A percentile compares a stretch with the other conserved stretches of the same genome.
Conservation (phyloP, 2,329 filamentous ascomycete species). For the Fonsecaea erecta region DNA sequence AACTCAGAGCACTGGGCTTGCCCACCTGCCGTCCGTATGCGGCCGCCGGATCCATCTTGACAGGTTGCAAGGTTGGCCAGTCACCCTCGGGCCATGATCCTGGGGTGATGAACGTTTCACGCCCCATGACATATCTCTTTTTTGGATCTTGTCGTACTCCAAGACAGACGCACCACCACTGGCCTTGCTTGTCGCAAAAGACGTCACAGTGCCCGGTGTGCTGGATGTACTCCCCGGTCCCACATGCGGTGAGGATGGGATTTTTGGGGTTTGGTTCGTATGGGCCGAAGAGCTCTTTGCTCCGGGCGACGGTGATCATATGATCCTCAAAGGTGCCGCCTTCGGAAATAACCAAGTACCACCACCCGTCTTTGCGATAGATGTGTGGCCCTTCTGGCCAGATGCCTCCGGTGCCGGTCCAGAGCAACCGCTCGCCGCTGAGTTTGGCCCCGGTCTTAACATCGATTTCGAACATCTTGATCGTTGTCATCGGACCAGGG, state of each 20-base stretch:
- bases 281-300: slow-evolving; percentile 52
- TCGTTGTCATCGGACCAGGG: slow-evolving; percentile 31
- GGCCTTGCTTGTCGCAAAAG: slow-evolving; percentile 30
- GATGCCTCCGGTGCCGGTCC: slow-evolving; percentile 53
- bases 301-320: slow-evolving; percentile 56
- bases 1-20: slow-evolving; percentile 7
- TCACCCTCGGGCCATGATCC: slow-evolving; percentile 40
- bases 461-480: slow-evolving; percentile 40
- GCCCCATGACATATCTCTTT: slow-evolving; percentile 40
- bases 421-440: slow-evolving; percentile 45
- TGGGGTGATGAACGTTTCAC: slow-evolving; percentile 43
- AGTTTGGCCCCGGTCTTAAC: slow-evolving; percentile 43
- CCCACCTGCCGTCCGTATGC: not conserved
- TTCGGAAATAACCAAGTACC: slow-evolving; percentile 61
- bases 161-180: slow-evolving; percentile 38
- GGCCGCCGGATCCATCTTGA: slow-evolving; percentile 14
- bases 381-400: slow-evolving; percentile 62
- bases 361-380: slow-evolving; percentile 57
- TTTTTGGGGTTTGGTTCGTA: slow-evolving; percentile 52
- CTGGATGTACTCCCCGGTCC: slow-evolving; percentile 37
- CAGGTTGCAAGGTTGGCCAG: slow-evolving; percentile 33
- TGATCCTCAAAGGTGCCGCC: slow-evolving; percentile 58
- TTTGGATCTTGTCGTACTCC: slow-evolving; percentile 31
- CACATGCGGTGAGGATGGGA: slow-evolving; percentile 50
- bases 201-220: slow-evolving; percentile 38